Conservation (phyloP, 1,139 yeast species). For the Saccharomyces hybrid region DNA sequence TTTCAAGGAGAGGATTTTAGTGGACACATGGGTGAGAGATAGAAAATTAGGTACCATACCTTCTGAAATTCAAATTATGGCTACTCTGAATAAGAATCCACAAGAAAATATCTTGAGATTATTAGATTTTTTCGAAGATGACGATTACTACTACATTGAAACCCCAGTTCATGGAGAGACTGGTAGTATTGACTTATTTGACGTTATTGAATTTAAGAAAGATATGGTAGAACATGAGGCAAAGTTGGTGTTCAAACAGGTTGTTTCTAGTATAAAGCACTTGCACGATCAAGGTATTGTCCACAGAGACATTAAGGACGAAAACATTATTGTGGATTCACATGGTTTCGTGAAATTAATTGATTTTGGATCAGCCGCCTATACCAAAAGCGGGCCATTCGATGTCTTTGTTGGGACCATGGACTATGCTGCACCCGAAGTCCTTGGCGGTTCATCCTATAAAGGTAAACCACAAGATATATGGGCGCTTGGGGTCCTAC, state of each 20-base stretch:
- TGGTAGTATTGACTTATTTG: constrained; percentile 89
- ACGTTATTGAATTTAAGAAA: constrained; percentile 75
- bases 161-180: constrained; percentile 87
- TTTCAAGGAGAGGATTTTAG: constrained; percentile 81
- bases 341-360: constrained; percentile 72
- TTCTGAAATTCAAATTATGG: constrained; percentile 85
- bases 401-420: constrained; percentile 96
- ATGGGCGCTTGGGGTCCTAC: constrained; percentile 89
- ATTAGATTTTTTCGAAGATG: constrained; percentile 86
- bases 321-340: constrained; percentile 81
- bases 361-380: constrained; percentile 95
- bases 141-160: constrained; percentile 76
- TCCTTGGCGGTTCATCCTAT: constrained; percentile 78
- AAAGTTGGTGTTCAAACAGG: constrained; percentile 68
- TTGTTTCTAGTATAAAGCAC: constrained; percentile 71
- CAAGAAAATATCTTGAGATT: constrained; percentile 80
- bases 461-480: constrained; percentile 93
- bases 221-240: constrained; percentile 74
- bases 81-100: constrained; percentile 60
- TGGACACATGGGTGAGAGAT: constrained; percentile 94
- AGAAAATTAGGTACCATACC: constrained; percentile 85
- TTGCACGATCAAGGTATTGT: constrained; percentile 81
- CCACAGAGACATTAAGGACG: constrained; percentile 93
- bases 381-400: constrained; percentile 83
- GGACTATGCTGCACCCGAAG: constrained; percentile 97